Evolutionary conservation across 441 rosid genomes (phyloP), one percentile per base, ranked within the genome.

Genomic region (Rhodomyrtus psidioides): DNA sequence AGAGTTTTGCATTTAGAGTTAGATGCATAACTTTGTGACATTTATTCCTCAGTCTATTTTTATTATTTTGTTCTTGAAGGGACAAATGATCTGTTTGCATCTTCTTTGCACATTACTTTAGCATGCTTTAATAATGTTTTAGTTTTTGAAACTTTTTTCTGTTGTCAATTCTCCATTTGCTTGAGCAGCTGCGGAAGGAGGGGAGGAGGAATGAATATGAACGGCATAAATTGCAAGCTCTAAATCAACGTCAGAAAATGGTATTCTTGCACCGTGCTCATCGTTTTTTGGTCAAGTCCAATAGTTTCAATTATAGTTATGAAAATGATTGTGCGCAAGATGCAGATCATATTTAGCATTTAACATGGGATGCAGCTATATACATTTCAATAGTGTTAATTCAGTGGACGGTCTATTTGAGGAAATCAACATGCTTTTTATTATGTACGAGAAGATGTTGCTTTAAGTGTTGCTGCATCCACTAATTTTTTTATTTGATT

Each of bases 241-340:
- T 98, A 83, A 96, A 98, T 90, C 99, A 98, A 91, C 97, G 99
- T 74, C 99, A 98, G 93, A 98, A 96, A 94, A 86, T 96, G 99
- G 99, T 98, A 88, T 85, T n/a, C 53, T 59, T 65, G 46, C 53
- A 60, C 57, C 82, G n/a, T 46, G 30, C 74, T 85, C 19, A 57
- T 88, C 81, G 39, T 21, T 30, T 53, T 53, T 51, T 9, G 12
- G 28, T 82, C 49, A 56, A 82, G 56, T 54, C 60, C 84, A 15
- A 19, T 28, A 26, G 49, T 53, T 49, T 82, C 15, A 23, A 24
- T 70, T 70, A 39, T 21, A 70, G 49, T 70, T 21, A 70, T 26
- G 23, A 70, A 70, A 70, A 70, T 70, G 79, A 70, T 10, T 39
- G 21, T 70, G 79, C 79, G n/a, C 1, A 2, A 70, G 49, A 70